phyloP scores from a whole-genome alignment of 2,329 filamentous ascomycete species.

The Arthroderma uncinatum region DNA sequence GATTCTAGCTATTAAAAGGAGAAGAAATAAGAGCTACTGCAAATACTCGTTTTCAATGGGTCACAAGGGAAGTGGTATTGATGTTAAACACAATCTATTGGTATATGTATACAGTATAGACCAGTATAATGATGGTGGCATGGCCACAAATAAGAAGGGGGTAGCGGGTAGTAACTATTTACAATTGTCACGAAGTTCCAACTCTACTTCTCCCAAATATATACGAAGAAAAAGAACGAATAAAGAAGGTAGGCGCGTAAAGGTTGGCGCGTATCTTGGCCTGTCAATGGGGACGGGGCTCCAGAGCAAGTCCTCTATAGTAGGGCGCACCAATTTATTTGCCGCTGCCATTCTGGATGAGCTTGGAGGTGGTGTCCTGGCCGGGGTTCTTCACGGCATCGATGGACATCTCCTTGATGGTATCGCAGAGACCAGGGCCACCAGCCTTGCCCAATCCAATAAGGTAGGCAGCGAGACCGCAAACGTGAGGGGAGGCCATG shows the following conservation, averaged over 20 bases:
- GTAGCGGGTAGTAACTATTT: not conserved
- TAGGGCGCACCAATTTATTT: not conserved
- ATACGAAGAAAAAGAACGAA: not conserved
- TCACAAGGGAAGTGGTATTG: not conserved
- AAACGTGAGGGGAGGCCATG: slow-evolving; percentile 35
- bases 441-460: slow-evolving; percentile 41
- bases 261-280: not conserved
- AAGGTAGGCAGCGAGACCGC: slow-evolving; percentile 45
- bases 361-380: slow-evolving; percentile 20
- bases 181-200: not conserved
- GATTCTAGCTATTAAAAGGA: no score
- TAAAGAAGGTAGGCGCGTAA: not conserved
- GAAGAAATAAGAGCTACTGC: no score
- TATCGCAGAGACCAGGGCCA: slow-evolving; percentile 33
- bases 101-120: not conserved
- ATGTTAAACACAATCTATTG: not conserved
- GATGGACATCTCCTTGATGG: slow-evolving; percentile 44
- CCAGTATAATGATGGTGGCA: not conserved
- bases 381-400: slow-evolving; percentile 16
- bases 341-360: slow-evolving; percentile 20
- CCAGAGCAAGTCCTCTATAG: not conserved
- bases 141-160: not conserved
- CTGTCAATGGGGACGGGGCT: not conserved
- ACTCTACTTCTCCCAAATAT: not conserved
- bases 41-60: no score